phyloP scores from a whole-genome alignment of 768 basidiomycete species.

The Pleurotus ostreatus region DNA sequence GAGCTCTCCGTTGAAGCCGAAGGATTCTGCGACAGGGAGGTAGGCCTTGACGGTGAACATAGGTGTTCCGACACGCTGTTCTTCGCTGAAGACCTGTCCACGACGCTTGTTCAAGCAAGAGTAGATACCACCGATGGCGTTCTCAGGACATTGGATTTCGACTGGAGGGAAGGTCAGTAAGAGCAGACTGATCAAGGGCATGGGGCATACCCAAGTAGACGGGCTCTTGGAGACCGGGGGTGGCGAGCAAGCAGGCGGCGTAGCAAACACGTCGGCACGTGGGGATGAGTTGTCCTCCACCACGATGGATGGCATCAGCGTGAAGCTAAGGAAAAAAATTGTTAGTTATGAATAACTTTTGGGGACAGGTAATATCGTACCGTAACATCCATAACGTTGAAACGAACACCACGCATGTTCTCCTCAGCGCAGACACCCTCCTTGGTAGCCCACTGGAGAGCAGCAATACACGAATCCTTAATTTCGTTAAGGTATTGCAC shows the following conservation, averaged over 20 bases:
- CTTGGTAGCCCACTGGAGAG: slow-evolving; percentile 99
- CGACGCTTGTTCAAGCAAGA: slow-evolving; percentile 90
- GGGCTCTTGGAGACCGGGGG: slow-evolving; percentile 92
- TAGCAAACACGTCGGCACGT: slow-evolving; percentile 95
- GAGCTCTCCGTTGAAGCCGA: slow-evolving; percentile 97
- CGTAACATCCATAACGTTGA: slow-evolving; percentile 95
- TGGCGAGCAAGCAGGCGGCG: slow-evolving; percentile 90
- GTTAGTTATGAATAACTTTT: not conserved
- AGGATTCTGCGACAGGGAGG: slow-evolving; percentile 87
- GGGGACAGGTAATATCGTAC: slow-evolving; percentile 30
- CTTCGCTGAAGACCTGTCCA: slow-evolving; percentile 97
- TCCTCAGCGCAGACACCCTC: slow-evolving; percentile 96
- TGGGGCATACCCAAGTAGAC: slow-evolving; percentile 75
- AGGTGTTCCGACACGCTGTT: slow-evolving; percentile 94
- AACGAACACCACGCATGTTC: slow-evolving; percentile 97
- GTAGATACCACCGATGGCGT: slow-evolving; percentile 97
- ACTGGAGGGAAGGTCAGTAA: slow-evolving; percentile 40
- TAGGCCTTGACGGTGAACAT: slow-evolving; percentile 99
- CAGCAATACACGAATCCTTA: slow-evolving; percentile 99
- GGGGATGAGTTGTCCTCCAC: slow-evolving; percentile 98
- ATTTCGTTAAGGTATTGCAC: slow-evolving; percentile 99
- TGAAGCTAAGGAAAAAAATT: slow-evolving; percentile 57
- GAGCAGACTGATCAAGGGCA: not conserved
- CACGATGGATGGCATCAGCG: slow-evolving; percentile 98
- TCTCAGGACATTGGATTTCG: slow-evolving; percentile 98